phyloP scores from a whole-genome alignment of 345 rosid genomes.

The thale cress (Arabidopsis thaliana) region DNA sequence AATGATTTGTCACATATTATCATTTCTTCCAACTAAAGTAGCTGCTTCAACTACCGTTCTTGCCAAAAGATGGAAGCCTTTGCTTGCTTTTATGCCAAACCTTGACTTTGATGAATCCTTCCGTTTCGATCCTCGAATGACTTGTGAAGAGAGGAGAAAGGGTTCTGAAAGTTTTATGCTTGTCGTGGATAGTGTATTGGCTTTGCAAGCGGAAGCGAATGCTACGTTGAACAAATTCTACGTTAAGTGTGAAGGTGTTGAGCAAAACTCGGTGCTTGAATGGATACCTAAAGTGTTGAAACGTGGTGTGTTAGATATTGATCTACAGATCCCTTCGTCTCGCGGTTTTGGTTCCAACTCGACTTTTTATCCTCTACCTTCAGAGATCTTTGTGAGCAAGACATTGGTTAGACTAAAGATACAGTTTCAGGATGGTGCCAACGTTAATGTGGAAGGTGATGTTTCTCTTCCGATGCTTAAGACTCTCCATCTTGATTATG shows the following conservation, averaged over 20 bases:
- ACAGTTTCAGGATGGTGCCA: not conserved
- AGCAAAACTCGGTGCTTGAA: not conserved
- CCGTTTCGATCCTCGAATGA: not conserved
- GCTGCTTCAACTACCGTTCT: no score
- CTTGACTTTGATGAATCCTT: constrained; percentile 2
- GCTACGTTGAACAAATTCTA: not conserved
- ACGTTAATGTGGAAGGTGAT: not conserved
- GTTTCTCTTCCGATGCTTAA: constrained; percentile 2
- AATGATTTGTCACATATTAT: constrained; percentile 6
- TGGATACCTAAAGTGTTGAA: not conserved
- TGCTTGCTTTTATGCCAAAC: not conserved
- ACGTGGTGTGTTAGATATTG: constrained; percentile 13
- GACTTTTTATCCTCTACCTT: not conserved
- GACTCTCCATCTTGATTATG: not conserved
- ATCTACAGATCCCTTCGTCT: not conserved
- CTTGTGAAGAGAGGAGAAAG: no score
- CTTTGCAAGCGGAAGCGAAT: not conserved
- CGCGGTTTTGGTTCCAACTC: not conserved
- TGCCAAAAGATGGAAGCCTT: no score
- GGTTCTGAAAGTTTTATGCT: not conserved
- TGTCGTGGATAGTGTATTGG: not conserved
- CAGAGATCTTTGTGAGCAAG: not conserved
- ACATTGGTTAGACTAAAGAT: not conserved
- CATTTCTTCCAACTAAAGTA: not conserved
- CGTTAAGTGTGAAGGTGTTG: not conserved